phyloP scores from a whole-genome alignment of 164 flowering plant genomes.

The Chloranthus sessilifolius region DNA sequence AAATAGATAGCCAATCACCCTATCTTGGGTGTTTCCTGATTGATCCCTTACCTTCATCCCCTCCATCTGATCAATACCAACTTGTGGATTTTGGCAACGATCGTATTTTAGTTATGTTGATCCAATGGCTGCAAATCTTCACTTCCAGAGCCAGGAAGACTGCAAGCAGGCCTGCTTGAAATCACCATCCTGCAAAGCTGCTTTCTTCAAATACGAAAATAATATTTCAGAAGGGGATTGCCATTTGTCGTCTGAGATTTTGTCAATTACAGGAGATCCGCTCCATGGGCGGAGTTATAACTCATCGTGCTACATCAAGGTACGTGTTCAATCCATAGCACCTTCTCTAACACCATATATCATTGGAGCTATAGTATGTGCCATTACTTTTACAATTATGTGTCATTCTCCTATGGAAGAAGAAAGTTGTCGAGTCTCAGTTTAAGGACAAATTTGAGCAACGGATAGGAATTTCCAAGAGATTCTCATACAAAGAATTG shows the following conservation, averaged over 20 bases:
- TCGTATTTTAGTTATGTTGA: slow-evolving; percentile 13
- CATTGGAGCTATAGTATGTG: too few species aligned
- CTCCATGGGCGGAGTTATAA: background rate
- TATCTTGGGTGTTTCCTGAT: too few species aligned
- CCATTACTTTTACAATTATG: too few species aligned
- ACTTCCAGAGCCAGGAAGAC: background rate
- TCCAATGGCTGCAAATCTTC: background rate
- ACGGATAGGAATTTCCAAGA: slow-evolving; percentile 12
- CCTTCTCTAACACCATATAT: too few species aligned
- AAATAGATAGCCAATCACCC: too few species aligned
- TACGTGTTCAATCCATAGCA: background rate
- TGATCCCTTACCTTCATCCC: background rate
- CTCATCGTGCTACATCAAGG: slow-evolving; percentile 1
- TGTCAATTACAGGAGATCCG: slow-evolving; percentile 2
- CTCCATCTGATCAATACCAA: background rate
- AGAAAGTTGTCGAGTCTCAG: too few species aligned
- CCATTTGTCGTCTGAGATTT: slow-evolving; percentile 1
- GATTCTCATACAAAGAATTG: slow-evolving; percentile 20
- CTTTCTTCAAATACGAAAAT: background rate
- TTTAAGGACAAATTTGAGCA: too few species aligned
- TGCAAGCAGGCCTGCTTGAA: slow-evolving; percentile 7
- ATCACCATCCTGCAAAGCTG: slow-evolving; percentile 2
- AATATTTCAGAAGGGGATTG: slow-evolving; percentile 1
- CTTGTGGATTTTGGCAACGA: background rate
- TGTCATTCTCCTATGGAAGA: too few species aligned